phyloP scores from a whole-genome alignment of 345 rosid species.

The Pistacia atlantica region DNA sequence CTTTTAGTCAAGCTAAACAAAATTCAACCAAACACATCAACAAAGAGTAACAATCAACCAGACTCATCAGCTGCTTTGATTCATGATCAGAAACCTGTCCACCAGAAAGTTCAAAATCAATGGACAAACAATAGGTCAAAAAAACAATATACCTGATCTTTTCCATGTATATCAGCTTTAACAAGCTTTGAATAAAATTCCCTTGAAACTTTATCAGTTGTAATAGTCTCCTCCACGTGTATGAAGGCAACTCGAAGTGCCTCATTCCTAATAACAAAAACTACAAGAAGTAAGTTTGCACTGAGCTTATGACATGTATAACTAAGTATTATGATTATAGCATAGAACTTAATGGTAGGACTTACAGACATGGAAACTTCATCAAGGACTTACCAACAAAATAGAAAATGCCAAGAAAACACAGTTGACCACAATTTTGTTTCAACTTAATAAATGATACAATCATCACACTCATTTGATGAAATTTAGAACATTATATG shows the following conservation, averaged over 20 bases:
- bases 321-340: neutral
- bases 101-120: neutral
- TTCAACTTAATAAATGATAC: too few species aligned
- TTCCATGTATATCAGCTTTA: conserved; percentile 96
- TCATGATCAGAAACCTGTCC: neutral
- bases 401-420: neutral
- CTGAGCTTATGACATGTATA: neutral
- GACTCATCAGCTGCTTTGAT: neutral
- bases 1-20: neutral
- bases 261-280: conserved; percentile 63
- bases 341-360: neutral
- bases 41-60: neutral
- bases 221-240: conserved; percentile 76
- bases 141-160: conserved; percentile 76
- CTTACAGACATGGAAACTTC: neutral
- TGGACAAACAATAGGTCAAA: conserved; percentile 3
- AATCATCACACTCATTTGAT: neutral
- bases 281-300: conserved; percentile 4
- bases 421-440: neutral
- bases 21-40: neutral
- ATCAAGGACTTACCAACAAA: neutral
- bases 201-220: conserved; percentile 53
- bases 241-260: conserved; percentile 99
- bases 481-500: neutral
- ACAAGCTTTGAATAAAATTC: conserved; percentile 89